Conservation (phyloP, 495 filamentous ascomycete species). For the Trichoderma virens region DNA sequence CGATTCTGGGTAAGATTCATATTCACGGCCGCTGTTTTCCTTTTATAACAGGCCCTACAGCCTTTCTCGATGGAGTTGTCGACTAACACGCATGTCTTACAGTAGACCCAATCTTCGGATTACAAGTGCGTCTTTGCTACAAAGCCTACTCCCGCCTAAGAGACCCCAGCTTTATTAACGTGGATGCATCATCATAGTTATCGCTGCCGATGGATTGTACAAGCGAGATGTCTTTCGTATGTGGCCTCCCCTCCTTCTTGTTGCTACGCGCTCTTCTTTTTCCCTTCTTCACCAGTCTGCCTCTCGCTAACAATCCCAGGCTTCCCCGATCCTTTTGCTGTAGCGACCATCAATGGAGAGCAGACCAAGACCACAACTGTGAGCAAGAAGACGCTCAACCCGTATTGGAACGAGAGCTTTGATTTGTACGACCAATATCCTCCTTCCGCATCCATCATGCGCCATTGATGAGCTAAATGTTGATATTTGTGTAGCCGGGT, state of each 20-base stretch:
- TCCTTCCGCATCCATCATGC: conserved; percentile 10
- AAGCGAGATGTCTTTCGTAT: conserved; percentile 98
- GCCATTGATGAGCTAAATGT: conserved; percentile 13
- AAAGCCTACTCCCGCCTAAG: conserved; percentile 8
- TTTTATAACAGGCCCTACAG: background rate
- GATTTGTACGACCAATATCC: conserved; percentile 67
- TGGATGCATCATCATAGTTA: conserved; percentile 51
- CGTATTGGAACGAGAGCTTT: conserved; percentile 98
- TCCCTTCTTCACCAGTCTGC: background rate
- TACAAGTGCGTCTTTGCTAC: conserved; percentile 45
- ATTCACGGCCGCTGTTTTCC: background rate
- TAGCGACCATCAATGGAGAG: conserved; percentile 92
- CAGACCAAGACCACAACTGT: conserved; percentile 94
- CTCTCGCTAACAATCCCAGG: conserved; percentile 43
- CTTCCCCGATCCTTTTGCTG: conserved; percentile 95
- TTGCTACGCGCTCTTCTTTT: background rate
- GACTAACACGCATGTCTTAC: background rate
- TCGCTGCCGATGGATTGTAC: conserved; percentile 96
- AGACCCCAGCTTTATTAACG: conserved; percentile 14
- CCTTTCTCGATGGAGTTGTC: background rate
- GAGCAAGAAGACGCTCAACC: conserved; percentile 94
- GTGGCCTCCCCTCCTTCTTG: conserved; percentile 24
- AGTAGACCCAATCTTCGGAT: conserved; percentile 58
- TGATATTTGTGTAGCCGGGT: conserved; percentile 53
- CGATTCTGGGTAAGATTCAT: background rate